Conservation (phyloP, 768 basidiomycete genomes). For the Mycena metata region DNA sequence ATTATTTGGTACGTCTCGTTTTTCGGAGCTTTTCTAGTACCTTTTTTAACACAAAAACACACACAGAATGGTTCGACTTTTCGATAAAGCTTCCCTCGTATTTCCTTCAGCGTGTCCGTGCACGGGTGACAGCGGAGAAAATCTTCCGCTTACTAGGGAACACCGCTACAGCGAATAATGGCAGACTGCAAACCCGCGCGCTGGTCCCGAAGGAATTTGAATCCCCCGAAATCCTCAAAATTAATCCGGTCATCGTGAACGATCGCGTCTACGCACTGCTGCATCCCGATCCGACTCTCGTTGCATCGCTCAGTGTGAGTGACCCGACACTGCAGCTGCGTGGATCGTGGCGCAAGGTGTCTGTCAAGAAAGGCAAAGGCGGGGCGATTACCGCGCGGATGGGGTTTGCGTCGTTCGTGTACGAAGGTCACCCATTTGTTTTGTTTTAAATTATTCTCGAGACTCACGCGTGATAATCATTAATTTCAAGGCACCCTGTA, state of each 20-base stretch:
- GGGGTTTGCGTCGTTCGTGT: constrained; percentile 47
- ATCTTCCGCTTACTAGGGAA: constrained; percentile 51
- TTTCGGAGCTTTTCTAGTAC: not conserved
- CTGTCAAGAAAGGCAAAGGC: constrained; percentile 36
- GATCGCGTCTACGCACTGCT: constrained; percentile 38
- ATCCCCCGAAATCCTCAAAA: constrained; percentile 26
- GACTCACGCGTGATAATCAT: too few relatives aligned
- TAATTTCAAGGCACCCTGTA: constrained; percentile 46
- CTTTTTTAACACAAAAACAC: not conserved
- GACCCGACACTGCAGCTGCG: constrained; percentile 46
- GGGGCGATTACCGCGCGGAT: constrained; percentile 38
- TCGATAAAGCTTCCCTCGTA: constrained; percentile 25
- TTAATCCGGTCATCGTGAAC: constrained; percentile 15
- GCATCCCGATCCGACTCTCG: constrained; percentile 48
- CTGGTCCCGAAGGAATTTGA: constrained; percentile 34
- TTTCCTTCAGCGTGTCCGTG: constrained; percentile 43
- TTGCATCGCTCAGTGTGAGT: constrained; percentile 38
- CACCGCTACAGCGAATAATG: constrained; percentile 49
- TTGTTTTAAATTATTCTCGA: not conserved
- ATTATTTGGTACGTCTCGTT: constrained; percentile 33
- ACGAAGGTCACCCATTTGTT: constrained; percentile 38
- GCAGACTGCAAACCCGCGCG: constrained; percentile 40
- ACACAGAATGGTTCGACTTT: constrained; percentile 23
- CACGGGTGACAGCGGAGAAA: constrained; percentile 39
- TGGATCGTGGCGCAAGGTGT: constrained; percentile 55